Base-by-base conservation (phyloP, 2,329 filamentous ascomycete species). In the Phialocephala sp. region DNA sequence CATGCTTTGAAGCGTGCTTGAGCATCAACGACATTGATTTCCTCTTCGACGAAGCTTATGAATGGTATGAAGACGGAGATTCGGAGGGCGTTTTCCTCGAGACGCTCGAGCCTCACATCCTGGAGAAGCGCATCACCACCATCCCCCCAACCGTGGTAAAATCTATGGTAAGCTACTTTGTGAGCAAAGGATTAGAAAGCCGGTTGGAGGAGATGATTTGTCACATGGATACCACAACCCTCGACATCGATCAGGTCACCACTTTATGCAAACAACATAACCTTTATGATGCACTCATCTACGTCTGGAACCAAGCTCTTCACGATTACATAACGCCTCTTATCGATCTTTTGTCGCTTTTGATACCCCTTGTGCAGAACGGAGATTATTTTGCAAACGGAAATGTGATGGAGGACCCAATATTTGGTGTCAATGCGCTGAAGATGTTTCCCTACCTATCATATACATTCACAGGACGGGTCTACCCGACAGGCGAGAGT, bases 361-460 rank as follows among this genome's bases (percentile, higher is more conserved):
- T 91, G 37, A 80, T 85, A 71, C 87, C 82, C 35, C 77, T 86
- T n/a, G 84, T 85, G 78, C 84, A 84, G 67, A 82, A 84, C 63
- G 84, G 84, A 12, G 83, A 87, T 64, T 81, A 82, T 64, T 77
- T 81, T 43, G 77, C 81, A 27, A 82, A 84, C 9, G 83, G 83
- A 45, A 84, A 84, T 65, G 79, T 83, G 14, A 87, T 86, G 68
- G 83, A 88, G 43, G 83, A 86, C 62, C 87, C 90, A 60, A 83
- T 86, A 12, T 86, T 86, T 72, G 84, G 86, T 63, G 85, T 89
- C 32, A 91, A 93, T 72, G 93, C 92, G 2, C 85, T 92, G 77
- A 99, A 98, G 76, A 89, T 97, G 68, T 99, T 97, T 72, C 92
- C 95, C 0, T 99, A 97, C 74, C 84, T 99, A 8, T 96, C 95